phyloP scores from a whole-genome alignment of 306 rosid genomes.

The Acmispon strigosus region DNA sequence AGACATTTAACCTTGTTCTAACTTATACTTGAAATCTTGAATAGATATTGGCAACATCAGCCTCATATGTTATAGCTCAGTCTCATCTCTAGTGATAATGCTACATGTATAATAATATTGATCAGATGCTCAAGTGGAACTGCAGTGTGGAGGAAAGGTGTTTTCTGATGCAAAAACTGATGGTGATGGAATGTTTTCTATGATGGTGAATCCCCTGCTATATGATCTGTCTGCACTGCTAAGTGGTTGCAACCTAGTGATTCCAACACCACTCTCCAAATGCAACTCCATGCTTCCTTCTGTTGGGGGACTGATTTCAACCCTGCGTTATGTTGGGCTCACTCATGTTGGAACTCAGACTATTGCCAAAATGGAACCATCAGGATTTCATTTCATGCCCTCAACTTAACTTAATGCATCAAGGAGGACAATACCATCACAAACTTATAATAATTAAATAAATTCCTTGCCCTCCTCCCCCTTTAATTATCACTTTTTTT shows the following conservation, averaged over 20 bases:
- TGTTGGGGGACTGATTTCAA: constrained; percentile 17
- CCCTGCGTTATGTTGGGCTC: constrained; percentile 13
- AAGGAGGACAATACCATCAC: background rate
- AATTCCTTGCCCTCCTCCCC: background rate
- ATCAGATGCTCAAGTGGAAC: constrained; percentile 35
- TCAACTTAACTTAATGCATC: background rate
- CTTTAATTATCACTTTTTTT: background rate
- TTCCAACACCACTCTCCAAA: constrained; percentile 26
- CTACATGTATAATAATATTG: background rate
- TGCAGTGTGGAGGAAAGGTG: constrained; percentile 25
- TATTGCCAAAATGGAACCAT: constrained; percentile 20
- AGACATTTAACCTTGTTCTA: too few species aligned
- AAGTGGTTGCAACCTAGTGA: constrained; percentile 18
- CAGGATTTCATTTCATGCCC: constrained; percentile 27
- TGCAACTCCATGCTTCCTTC: constrained; percentile 29
- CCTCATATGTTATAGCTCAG: background rate
- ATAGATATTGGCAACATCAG: background rate
- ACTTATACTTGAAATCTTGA: background rate
- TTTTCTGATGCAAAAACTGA: constrained; percentile 1
- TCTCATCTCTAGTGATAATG: background rate
- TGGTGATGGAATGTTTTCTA: constrained; percentile 21
- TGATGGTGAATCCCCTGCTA: constrained; percentile 11
- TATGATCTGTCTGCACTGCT: constrained; percentile 22
- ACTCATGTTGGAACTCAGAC: constrained; percentile 1
- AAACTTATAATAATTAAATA: constrained; percentile 11